These are phyloP conservation scores for Phalaenopsis hybrid DNA, from an alignment of 116 monocot species.

Conservation along the genomic window DNA sequence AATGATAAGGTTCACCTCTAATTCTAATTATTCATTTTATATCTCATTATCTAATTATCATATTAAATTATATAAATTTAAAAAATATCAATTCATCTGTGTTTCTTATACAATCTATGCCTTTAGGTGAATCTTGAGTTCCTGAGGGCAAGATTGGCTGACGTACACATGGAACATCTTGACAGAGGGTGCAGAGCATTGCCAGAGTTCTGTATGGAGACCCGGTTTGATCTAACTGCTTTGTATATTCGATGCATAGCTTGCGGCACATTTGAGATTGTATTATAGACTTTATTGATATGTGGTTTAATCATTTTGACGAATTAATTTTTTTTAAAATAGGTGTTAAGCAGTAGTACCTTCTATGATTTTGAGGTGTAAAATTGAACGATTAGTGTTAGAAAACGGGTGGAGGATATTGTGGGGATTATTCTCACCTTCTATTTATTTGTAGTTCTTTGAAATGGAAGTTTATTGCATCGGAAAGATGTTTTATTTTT, in stretches of 20 bases:
- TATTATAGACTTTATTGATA: slow-evolving; percentile 28
- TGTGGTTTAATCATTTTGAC: background rate
- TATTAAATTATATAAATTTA: background rate
- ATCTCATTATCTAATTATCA: background rate
- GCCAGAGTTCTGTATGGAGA: slow-evolving; percentile 62
- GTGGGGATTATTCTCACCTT: too few species aligned
- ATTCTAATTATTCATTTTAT: background rate
- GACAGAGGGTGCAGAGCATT: slow-evolving; percentile 75
- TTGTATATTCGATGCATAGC: slow-evolving; percentile 58
- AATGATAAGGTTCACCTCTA: slow-evolving; percentile 59
- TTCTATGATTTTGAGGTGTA: too few species aligned
- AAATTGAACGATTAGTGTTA: too few species aligned
- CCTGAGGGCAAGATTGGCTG: slow-evolving; percentile 50
- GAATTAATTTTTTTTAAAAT: too few species aligned
- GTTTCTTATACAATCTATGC: background rate
- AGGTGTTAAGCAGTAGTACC: too few species aligned
- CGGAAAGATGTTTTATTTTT: too few species aligned
- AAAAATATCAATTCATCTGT: background rate
- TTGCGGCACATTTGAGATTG: slow-evolving; percentile 74
- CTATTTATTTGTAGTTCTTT: too few species aligned
- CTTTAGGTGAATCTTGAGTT: slow-evolving; percentile 61
- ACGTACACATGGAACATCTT: slow-evolving; percentile 78
- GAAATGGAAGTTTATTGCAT: too few species aligned
- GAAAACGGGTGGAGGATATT: too few species aligned
- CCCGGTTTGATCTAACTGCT: slow-evolving; percentile 57